Base-by-base conservation (phyloP, 371 early-diverging fungal genomes). In the Basidiobolus heterosporus region DNA sequence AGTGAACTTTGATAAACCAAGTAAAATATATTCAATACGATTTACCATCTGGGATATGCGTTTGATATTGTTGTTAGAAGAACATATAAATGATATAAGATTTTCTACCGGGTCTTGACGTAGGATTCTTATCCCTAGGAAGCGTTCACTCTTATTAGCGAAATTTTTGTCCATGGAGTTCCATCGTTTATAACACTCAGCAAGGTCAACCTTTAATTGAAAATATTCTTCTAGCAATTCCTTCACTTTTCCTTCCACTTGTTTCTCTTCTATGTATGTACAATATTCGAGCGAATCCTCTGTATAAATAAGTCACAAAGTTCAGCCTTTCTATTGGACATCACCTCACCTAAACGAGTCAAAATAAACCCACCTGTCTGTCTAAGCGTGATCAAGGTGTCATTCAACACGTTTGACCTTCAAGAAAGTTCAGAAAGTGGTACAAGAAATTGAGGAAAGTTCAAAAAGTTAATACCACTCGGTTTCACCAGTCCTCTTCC, bases 51-150 rank as follows among this genome's bases (percentile, higher is more conserved):
- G 68, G 9, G 89, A 79, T 35, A 98, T 98, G 23, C 98, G 68
- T 17, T 70, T 55, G 36, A 98, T 91, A 65, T 95, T 92, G 68
- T 98, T 98, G 69, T 96, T 96, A 46, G 78, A 69, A 2, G 90
- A 84, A 64, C 97, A 97, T 22, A 98, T 95, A 55, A 98, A 98
- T 11, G 83, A 74, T 41, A 98, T 66, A 41, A 94, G 53, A 47
- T 81, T 90, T 58, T 95, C 92, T 49, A 82, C 67, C 2, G 95
- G 89, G 46, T 86, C 86, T 49, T 91, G 91, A 11, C 84, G 62
- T 19, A 92, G 52, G 2, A 87, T 77, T 35, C 96, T 72, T 13
- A 91, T 72, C 13, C 92, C 93, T 8, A 55, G 58, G 38, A 85
- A 75, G 2, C 56, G 39, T 0, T 47, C 37, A 0, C 74, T 68